Base-by-base conservation (phyloP, 495 filamentous ascomycete species). In the Filosporella fistucella region DNA sequence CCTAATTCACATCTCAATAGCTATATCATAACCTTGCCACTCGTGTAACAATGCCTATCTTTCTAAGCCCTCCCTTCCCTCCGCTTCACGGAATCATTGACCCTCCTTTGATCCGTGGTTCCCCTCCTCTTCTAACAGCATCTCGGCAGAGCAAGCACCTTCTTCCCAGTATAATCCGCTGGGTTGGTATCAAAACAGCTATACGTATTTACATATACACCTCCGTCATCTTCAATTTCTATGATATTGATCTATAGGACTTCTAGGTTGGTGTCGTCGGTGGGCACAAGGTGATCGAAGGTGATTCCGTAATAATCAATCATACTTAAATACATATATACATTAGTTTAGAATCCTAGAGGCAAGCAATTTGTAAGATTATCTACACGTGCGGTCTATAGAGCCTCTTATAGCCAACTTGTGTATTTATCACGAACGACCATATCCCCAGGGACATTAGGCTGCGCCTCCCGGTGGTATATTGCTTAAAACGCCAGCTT, bases 201-300 rank as follows among this genome's bases (percentile, higher is more conserved):
- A 42, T 49, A 13, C 23, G 56, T 48, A 35, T 56, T 61, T 9
- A 49, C 48, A 47, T 61, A 62, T 42, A 55, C 37, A 24, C 59
- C 57, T 38, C 32, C 45, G 45, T 55, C 39, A 50, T 50, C 33
- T 46, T 56, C 54, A 6, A 56, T 52, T 38, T 54, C 54, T 32
- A 56, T 2, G 34, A 54, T 54, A 20, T 56, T 57, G 21, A 64
- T 61, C 51, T 62, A 56, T 17, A 69, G 47, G 8, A 68, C 62
- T 39, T 68, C 62, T 10, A 61, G 64, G 38, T 62, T 36, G 32
- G 21, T 23, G 40, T 68, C 59, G 35, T 62, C 56, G 17, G 43
- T 32, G 17, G 58, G 60, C 17, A 65, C 57, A 43, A 65, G 59
- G 46, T 69, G 60, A 48, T 69, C 65, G 44, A 69, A 69, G 47